A percentile compares a stretch with the other conserved stretches of the same genome.
Evolutionary conservation across 192 early-diverging fungal species (phyloP).

Genomic region (Backusella circina): DNA sequence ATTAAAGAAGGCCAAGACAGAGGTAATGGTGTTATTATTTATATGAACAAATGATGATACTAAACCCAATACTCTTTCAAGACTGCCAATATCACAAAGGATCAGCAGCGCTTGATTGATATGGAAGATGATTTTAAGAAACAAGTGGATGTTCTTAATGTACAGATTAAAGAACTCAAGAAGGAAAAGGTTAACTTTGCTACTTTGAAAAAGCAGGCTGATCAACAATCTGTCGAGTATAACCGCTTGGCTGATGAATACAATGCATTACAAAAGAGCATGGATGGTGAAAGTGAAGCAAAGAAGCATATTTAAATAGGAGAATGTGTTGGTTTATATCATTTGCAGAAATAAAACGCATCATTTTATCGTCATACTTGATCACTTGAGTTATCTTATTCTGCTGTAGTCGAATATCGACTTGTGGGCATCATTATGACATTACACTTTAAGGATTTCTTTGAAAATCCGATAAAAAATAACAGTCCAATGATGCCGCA

Average conservation of each 20-base stretch:
- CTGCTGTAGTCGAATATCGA: too few relatives aligned
- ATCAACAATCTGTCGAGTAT: slow-evolving; percentile 25
- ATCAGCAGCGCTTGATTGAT: slow-evolving; percentile 28
- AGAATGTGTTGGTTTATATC: not conserved
- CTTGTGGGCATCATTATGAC: too few relatives aligned
- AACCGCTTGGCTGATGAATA: slow-evolving; percentile 24
- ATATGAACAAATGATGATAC: not conserved
- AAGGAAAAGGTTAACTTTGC: slow-evolving; percentile 27
- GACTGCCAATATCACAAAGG: slow-evolving; percentile 12
- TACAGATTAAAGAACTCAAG: slow-evolving; percentile 24
- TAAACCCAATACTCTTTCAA: not conserved
- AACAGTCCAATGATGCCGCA: not conserved
- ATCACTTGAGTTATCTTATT: too few relatives aligned
- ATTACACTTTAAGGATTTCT: not conserved
- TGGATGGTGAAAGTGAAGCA: slow-evolving; percentile 11
- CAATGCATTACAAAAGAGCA: slow-evolving; percentile 18
- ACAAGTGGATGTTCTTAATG: slow-evolving; percentile 11
- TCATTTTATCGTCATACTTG: too few relatives aligned
- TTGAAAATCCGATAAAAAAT: not conserved
- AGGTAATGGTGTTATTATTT: slow-evolving; percentile 9
- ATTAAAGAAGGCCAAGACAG: slow-evolving; percentile 12
- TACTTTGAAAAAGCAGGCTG: slow-evolving; percentile 29
- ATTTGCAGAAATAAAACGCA: not conserved
- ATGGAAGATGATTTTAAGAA: slow-evolving; percentile 18
- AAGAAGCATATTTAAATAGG: slow-evolving; percentile 29